Base-by-base conservation (phyloP, 768 basidiomycete species). In the Pleurotus platypus region DNA sequence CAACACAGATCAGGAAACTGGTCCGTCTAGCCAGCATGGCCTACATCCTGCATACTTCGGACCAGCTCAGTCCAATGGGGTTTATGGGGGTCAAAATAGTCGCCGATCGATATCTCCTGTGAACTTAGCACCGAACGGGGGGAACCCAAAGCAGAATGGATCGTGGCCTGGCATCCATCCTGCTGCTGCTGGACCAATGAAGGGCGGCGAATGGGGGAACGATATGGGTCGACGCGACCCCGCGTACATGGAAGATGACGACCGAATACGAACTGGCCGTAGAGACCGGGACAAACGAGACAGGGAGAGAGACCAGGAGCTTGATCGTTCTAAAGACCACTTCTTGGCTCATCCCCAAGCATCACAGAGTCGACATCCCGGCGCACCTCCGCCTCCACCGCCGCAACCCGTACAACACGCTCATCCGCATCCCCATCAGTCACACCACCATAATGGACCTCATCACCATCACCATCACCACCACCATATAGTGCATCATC, bases 381-480 rank as follows among this genome's bases (percentile, higher is more conserved):
- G 37, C n/a, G 45, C 60, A 38, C 50, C 30, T 39, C 55, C 60
- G 16, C 50, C 30, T 46, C 55, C 57, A 40, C 46, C 47, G 35
- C 30, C 54, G 22, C 60, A 4, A 69, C 60, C 63, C 69, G 69
- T 57, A 35, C 72, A 69, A 55, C 69, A 74, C 43, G 64, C 67
- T 15, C 77, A 77, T 65, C 56, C 60, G 27, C 65, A 66, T 35
- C 57, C 67, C 18, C 49, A 63, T 35, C 70, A 66, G 61, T 46
- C 63, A 4, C 74, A 74, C 56, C 70, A 75, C 54, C 73, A 76
- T 51, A 46, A 61, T 53, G 62, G 64, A 4, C 64, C 64, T 48
- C 71, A 72, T 47, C 75, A 78, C 55, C 81, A 81, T 58, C 82
- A 75, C 60, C 80, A 77, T 53, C 76, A 75, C 50, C 82, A 85